Evolutionary conservation across 2,329 filamentous ascomycete genomes (phyloP).

Genomic region (Aspergillus fructus): DNA sequence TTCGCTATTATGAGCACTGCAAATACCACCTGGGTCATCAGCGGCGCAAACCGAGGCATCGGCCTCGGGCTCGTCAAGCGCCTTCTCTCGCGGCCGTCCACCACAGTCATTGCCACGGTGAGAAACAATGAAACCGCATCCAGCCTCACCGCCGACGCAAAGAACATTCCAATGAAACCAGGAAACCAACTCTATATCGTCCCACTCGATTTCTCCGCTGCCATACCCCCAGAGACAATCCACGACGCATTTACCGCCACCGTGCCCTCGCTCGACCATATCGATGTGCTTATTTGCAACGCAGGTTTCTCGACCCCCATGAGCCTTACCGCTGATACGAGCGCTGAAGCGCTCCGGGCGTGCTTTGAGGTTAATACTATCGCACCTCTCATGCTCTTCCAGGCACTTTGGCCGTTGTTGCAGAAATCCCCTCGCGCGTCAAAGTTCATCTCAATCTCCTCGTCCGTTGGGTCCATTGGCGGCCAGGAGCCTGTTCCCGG

Average conservation of each 20-base stretch:
- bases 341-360: conserved; percentile 17
- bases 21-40: conserved; percentile 16
- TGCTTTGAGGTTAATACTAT: conserved; percentile 33
- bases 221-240: conserved; percentile 10
- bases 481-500: conserved; percentile 20
- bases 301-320: conserved; percentile 57
- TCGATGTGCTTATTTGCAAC: conserved; percentile 27
- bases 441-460: conserved; percentile 22
- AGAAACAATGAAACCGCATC: conserved; percentile 14
- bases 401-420: conserved; percentile 22
- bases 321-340: conserved; percentile 49
- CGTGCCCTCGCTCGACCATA: conserved; percentile 26
- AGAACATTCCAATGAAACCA: background rate
- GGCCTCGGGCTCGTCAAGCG: conserved; percentile 24
- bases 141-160: conserved; percentile 9
- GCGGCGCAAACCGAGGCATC: conserved; percentile 30
- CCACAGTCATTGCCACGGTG: conserved; percentile 24
- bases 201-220: conserved; percentile 19
- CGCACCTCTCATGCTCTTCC: conserved; percentile 30
- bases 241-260: conserved; percentile 12
- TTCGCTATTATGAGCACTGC: too few species aligned
- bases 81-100: conserved; percentile 22
- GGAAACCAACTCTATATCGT: conserved; percentile 19
- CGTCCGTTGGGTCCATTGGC: conserved; percentile 24
- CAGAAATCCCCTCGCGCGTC: conserved; percentile 12